These are phyloP conservation scores for Chrysoporthe austroafricana DNA, from an alignment of 2,329 filamentous ascomycete species.

Conservation along the genomic window DNA sequence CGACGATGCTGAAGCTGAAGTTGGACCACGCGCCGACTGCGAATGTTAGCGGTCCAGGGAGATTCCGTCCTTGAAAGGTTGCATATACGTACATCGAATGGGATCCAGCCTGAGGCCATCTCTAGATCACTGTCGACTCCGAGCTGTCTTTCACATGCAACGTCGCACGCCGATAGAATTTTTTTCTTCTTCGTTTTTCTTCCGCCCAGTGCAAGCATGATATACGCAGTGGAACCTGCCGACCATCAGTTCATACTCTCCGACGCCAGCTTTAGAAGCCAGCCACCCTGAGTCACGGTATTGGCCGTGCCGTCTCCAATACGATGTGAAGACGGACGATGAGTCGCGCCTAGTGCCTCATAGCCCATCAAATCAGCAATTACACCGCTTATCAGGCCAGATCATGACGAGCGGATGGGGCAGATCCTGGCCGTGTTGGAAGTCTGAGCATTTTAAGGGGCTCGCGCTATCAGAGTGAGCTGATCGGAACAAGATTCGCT, in stretches of 20 bases:
- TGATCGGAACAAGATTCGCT: slow-evolving; percentile 27
- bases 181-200: no score
- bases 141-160: no score
- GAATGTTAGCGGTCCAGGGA: not conserved
- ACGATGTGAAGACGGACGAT: not conserved
- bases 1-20: not conserved
- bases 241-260: not conserved
- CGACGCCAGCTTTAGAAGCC: not conserved
- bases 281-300: not conserved
- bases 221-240: not conserved
- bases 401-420: not conserved
- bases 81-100: no score
- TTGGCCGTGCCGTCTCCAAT: not conserved
- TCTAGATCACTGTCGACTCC: no score
- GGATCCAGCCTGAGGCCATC: no score
- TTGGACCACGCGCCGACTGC: not conserved
- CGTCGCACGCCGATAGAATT: no score
- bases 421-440: not conserved
- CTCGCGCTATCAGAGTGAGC: slow-evolving; percentile 18
- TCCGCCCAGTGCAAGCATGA: not conserved
- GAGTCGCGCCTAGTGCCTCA: not conserved
- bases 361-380: no score
- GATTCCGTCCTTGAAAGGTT: not conserved
- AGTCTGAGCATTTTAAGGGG: slow-evolving; percentile 7
- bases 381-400: slow-evolving; percentile 1